Percentiles rank a stretch among this genome's conserved stretches.
These are phyloP conservation scores for Metschnikowia santaceciliae DNA, from an alignment of 805 yeast species.

Conservation along the genomic window DNA sequence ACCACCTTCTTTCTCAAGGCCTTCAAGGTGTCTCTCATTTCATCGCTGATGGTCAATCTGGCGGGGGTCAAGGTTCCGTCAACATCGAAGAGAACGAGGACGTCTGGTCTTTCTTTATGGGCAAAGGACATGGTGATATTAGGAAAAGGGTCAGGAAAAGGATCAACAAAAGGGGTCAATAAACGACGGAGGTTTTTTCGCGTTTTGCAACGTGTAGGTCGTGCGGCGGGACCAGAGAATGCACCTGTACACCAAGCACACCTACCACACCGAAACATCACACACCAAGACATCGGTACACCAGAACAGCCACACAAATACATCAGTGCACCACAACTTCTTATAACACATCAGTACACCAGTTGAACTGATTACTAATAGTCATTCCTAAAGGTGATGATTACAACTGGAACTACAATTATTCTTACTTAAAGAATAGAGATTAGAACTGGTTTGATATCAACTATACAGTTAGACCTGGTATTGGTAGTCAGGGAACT, in stretches of 20 bases:
- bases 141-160: neutral
- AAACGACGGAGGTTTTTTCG: constrained; percentile 1
- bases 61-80: constrained; percentile 99
- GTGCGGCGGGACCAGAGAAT: neutral
- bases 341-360: no score
- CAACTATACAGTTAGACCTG: constrained; percentile 31
- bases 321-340: no score
- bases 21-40: constrained; percentile 66
- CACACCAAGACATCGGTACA: no score
- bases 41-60: constrained; percentile 71
- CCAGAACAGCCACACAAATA: no score
- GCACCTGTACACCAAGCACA: neutral
- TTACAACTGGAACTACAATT: neutral
- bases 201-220: constrained; percentile 1
- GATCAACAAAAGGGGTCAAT: no score
- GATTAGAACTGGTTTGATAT: no score
- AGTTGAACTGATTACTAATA: no score
- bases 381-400: no score
- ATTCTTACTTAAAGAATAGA: no score
- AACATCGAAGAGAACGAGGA: constrained; percentile 91
- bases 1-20: constrained; percentile 88
- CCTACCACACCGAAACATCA: no score
- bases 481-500: constrained; percentile 86
- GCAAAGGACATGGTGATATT: constrained; percentile 52
- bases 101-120: constrained; percentile 76